Conservation (phyloP, 1,284 basidiomycete genomes). For the Apiotrichum montevideense region DNA sequence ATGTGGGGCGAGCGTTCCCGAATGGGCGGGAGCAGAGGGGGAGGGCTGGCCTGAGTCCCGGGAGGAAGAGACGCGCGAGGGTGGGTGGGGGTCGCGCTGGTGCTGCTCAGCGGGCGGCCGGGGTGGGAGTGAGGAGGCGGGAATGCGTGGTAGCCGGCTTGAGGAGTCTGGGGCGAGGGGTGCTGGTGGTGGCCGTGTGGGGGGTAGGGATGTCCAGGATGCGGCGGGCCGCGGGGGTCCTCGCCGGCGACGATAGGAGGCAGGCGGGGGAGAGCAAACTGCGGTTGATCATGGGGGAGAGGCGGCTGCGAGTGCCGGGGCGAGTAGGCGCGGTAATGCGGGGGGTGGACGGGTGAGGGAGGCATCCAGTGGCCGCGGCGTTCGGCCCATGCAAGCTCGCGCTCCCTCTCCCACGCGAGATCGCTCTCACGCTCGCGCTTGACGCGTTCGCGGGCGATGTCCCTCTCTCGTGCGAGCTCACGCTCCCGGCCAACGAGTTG, state of each 20-base stretch:
- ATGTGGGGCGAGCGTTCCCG: slow-evolving; percentile 8
- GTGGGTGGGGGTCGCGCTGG: not conserved
- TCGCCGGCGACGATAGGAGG: slow-evolving; percentile 11
- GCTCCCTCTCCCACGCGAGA: not conserved
- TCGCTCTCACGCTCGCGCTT: not conserved
- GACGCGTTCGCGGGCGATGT: not conserved
- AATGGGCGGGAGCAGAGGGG: slow-evolving; percentile 12
- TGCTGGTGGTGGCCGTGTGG: slow-evolving; percentile 3
- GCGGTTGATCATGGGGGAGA: not conserved
- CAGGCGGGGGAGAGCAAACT: slow-evolving; percentile 9
- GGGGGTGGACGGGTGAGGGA: not conserved
- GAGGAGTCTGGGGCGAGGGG: not conserved
- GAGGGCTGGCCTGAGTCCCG: slow-evolving; percentile 4
- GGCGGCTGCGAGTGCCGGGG: not conserved
- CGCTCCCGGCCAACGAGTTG: not conserved
- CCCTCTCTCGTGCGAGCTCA: not conserved
- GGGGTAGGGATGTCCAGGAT: not conserved
- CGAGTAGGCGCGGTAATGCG: not conserved
- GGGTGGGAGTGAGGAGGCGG: not conserved
- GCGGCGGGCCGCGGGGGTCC: slow-evolving; percentile 1
- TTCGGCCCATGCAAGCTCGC: not conserved
- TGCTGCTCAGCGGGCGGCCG: not conserved
- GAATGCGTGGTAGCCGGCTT: not conserved
- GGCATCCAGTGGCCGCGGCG: not conserved
- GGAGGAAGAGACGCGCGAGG: not conserved